Evolutionary conservation across 2,329 filamentous ascomycete species (phyloP).

Genomic region (Fusarium fujikuroi): DNA sequence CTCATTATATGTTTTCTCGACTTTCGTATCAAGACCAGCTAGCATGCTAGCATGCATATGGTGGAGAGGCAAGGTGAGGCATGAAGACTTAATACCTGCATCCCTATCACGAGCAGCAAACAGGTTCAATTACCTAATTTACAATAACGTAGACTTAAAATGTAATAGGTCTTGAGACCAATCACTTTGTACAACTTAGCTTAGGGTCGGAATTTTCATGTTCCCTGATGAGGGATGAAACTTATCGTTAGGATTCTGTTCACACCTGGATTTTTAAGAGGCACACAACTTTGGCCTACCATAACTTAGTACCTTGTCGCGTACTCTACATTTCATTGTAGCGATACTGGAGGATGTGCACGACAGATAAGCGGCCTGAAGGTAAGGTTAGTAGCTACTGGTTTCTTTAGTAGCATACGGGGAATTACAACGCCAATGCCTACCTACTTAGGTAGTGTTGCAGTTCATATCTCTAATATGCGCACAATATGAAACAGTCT

Average conservation of each 20-base stretch:
- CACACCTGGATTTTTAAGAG: background rate
- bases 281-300: background rate
- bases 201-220: background rate
- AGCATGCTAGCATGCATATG: background rate
- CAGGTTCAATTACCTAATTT: background rate
- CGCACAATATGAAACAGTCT: background rate
- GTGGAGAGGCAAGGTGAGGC: background rate
- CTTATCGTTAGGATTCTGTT: background rate
- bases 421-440: background rate
- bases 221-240: background rate
- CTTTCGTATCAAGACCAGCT: background rate
- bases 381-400: background rate
- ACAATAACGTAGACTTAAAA: too few species aligned
- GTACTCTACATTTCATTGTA: background rate
- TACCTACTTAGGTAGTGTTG: background rate
- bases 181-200: background rate
- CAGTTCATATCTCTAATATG: background rate
- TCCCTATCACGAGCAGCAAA: background rate
- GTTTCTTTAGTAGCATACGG: slow-evolving; percentile 1
- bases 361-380: background rate
- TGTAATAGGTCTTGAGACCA: background rate
- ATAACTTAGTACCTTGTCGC: background rate
- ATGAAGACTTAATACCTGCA: background rate
- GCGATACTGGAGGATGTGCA: background rate
- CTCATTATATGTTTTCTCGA: background rate